phyloP scores from a whole-genome alignment of 257 asterid genomes.

The Lavandula angustifolia region DNA sequence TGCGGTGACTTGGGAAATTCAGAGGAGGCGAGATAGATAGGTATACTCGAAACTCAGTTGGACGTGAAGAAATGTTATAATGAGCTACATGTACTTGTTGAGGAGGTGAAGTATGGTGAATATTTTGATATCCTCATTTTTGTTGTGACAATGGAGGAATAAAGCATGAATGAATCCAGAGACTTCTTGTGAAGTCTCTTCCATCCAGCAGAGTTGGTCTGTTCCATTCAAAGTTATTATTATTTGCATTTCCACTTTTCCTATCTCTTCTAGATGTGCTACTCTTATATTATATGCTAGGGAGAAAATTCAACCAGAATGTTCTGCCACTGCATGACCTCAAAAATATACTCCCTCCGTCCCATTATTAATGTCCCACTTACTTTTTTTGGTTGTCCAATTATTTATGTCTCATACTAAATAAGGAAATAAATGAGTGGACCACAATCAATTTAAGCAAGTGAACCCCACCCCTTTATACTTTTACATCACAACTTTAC shows the following conservation, averaged over 20 bases:
- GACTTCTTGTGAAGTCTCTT: conserved; percentile 97
- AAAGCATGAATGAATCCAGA: conserved; percentile 90
- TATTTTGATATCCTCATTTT: conserved; percentile 91
- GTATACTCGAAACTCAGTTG: conserved; percentile 26
- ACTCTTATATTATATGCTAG: conserved; percentile 91
- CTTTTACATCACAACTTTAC: too few species aligned
- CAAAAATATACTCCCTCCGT: too few species aligned
- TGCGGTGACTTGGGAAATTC: conserved; percentile 28
- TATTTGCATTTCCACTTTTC: not conserved
- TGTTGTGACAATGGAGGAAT: conserved; percentile 84
- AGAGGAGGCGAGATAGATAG: conserved; percentile 26
- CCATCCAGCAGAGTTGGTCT: conserved; percentile 85
- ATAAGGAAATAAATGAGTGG: too few species aligned
- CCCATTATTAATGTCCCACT: too few species aligned
- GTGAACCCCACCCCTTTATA: too few species aligned
- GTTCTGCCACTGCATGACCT: too few species aligned
- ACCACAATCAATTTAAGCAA: too few species aligned
- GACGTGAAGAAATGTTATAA: conserved; percentile 31
- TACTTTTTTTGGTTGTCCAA: too few species aligned
- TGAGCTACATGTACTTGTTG: conserved; percentile 64
- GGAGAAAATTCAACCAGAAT: conserved; percentile 82
- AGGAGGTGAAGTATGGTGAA: conserved; percentile 73
- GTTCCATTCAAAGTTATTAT: conserved; percentile 25
- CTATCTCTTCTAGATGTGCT: conserved; percentile 65
- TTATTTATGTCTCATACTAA: too few species aligned